These are phyloP conservation scores for Zoysia japonica DNA, from an alignment of 176 grass and related monocot species.

Conservation along the genomic window DNA sequence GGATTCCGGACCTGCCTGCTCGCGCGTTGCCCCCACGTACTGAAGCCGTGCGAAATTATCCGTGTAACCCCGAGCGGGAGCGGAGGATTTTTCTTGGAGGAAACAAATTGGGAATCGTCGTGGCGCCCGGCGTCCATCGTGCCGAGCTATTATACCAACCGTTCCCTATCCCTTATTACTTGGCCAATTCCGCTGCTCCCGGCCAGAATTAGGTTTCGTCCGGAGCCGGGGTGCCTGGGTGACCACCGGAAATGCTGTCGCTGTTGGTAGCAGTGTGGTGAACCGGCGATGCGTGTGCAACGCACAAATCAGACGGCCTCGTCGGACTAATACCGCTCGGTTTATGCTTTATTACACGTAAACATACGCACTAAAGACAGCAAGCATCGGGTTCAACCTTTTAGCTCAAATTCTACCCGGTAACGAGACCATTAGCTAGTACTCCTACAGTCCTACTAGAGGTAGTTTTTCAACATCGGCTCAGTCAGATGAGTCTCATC, in stretches of 20 bases:
- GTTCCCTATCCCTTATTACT: conserved; percentile 20
- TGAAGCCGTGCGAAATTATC: not conserved
- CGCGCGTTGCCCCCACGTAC: no score
- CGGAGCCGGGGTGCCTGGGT: not conserved
- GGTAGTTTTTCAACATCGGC: not conserved
- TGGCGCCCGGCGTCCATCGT: conserved; percentile 36
- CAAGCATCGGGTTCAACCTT: no score
- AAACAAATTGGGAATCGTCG: not conserved
- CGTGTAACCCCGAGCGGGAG: not conserved
- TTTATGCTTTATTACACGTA: no score
- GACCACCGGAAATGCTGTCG: conserved; percentile 19
- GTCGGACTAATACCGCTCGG: no score
- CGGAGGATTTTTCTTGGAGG: not conserved
- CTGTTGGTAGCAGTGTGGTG: conserved; percentile 19
- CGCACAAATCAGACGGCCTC: not conserved
- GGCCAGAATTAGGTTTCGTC: conserved; percentile 18
- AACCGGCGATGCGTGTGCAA: not conserved
- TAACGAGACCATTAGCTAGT: no score
- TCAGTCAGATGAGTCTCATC: not conserved
- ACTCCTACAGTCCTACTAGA: no score
- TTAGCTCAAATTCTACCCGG: no score
- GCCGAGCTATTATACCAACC: conserved; percentile 29
- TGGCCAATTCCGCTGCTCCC: conserved; percentile 7
- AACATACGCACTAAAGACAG: no score
- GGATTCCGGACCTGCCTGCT: not conserved